Evolutionary conservation across 108 stramenopile species (phyloP).

Genomic region (Halocafeteria seosinensis): DNA sequence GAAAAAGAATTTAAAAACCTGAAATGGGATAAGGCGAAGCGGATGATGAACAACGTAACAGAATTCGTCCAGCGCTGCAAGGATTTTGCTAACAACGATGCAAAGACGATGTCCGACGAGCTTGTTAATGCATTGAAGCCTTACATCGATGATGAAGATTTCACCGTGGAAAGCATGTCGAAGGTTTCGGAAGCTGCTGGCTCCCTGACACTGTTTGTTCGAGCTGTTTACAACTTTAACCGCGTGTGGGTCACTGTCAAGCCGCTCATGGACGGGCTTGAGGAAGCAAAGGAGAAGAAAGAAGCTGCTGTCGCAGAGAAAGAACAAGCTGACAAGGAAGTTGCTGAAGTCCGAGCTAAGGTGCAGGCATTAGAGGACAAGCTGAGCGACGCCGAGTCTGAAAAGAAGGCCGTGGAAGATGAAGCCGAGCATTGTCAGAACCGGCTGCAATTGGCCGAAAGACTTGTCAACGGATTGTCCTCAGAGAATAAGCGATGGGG

Average conservation of each 20-base stretch:
- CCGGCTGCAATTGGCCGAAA: constrained; percentile 53
- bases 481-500: constrained; percentile 73
- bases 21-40: constrained; percentile 62
- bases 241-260: constrained; percentile 74
- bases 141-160: constrained; percentile 32
- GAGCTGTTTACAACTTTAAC: constrained; percentile 64
- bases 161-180: constrained; percentile 56
- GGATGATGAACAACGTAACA: constrained; percentile 70
- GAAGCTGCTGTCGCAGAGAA: constrained; percentile 33
- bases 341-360: constrained; percentile 47
- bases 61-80: constrained; percentile 50
- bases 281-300: constrained; percentile 50
- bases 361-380: constrained; percentile 39
- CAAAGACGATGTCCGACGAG: constrained; percentile 52
- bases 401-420: constrained; percentile 60
- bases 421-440: constrained; percentile 47
- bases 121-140: constrained; percentile 37
- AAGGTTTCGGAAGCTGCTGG: constrained; percentile 64
- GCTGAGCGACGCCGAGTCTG: constrained; percentile 41
- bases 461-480: constrained; percentile 58
- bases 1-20: constrained; percentile 60
- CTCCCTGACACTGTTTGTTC: constrained; percentile 65
- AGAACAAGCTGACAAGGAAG: constrained; percentile 36
- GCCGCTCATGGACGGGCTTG: constrained; percentile 62
- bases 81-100: constrained; percentile 28